Evolutionary conservation across 106 monocot species (phyloP).

Genomic region (Agapanthus africanus): DNA sequence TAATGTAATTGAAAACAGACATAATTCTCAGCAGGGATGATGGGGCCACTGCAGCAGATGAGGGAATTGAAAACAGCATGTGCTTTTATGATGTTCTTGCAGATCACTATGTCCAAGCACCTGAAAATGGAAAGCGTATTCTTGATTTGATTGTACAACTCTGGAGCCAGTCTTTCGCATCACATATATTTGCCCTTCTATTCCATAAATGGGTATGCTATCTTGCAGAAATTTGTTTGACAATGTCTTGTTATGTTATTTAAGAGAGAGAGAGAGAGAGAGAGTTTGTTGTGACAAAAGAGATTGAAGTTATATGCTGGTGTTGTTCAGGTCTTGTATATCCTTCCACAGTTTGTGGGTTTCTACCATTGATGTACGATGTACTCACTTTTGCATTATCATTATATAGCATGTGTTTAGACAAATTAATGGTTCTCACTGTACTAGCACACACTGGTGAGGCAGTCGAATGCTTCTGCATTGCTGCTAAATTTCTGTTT

Average conservation of each 20-base stretch:
- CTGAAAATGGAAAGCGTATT: conserved; percentile 64
- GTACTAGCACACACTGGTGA: too few relatives aligned
- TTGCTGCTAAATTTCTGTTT: too few relatives aligned
- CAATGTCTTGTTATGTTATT: not conserved
- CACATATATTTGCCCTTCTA: conserved; percentile 98
- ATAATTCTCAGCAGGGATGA: conserved; percentile 59
- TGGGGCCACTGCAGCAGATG: conserved; percentile 29
- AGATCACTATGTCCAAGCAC: conserved; percentile 63
- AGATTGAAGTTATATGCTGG: too few relatives aligned
- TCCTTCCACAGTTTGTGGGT: too few relatives aligned
- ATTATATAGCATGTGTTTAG: too few relatives aligned
- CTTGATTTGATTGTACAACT: conserved; percentile 79
- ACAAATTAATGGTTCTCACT: too few relatives aligned
- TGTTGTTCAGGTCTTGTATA: too few relatives aligned
- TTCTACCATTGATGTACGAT: too few relatives aligned
- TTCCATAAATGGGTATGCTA: conserved; percentile 99
- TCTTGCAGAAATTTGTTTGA: not conserved
- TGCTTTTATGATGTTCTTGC: conserved; percentile 92
- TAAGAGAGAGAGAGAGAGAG: not conserved
- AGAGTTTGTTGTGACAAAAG: too few relatives aligned
- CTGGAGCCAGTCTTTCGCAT: conserved; percentile 93
- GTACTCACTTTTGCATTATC: too few relatives aligned
- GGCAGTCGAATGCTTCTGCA: too few relatives aligned
- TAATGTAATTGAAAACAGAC: conserved; percentile 37
- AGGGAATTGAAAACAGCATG: conserved; percentile 24